Conservation (phyloP, 1,284 basidiomycete genomes). For the Singerocomus inundabilis region DNA sequence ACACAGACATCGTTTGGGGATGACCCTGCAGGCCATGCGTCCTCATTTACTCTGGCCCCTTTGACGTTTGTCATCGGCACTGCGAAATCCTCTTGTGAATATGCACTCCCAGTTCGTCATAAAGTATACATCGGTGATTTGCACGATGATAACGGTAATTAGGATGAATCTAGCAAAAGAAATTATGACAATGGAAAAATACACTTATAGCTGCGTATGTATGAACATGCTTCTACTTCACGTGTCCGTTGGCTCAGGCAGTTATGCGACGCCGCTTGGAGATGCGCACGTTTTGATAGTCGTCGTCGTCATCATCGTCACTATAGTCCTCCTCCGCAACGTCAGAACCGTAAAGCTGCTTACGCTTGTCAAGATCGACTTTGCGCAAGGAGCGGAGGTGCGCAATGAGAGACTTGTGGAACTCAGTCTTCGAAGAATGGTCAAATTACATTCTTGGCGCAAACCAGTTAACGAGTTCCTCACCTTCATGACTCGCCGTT, state of each 20-base stretch:
- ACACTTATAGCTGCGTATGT: conserved; percentile 30
- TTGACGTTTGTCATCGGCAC: too few relatives aligned
- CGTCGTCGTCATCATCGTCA: conserved; percentile 51
- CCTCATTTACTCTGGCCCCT: too few relatives aligned
- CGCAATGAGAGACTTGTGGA: conserved; percentile 55
- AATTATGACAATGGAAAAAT: conserved; percentile 28
- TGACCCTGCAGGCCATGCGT: too few relatives aligned
- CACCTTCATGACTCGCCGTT: conserved; percentile 57
- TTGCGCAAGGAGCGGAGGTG: conserved; percentile 61
- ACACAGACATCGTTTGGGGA: too few relatives aligned
- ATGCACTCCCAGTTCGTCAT: neutral
- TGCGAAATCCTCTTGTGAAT: too few relatives aligned
- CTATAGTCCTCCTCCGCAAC: conserved; percentile 43
- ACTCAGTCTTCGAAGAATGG: conserved; percentile 53
- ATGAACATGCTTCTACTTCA: conserved; percentile 23
- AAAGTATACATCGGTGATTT: conserved; percentile 10
- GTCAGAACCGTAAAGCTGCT: conserved; percentile 43
- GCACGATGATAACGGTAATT: conserved; percentile 26
- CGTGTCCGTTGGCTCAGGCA: conserved; percentile 25
- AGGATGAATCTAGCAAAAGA: conserved; percentile 29
- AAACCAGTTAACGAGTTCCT: conserved; percentile 12
- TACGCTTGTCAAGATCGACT: conserved; percentile 49
- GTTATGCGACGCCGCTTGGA: conserved; percentile 34
- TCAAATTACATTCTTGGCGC: conserved; percentile 1
- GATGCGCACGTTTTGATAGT: conserved; percentile 35